A percentile compares a stretch with the other conserved stretches of the same genome.
These are phyloP conservation scores for Hypomontagnella monticulosa DNA, from an alignment of 495 filamentous ascomycete genomes.

Conservation along the genomic window DNA sequence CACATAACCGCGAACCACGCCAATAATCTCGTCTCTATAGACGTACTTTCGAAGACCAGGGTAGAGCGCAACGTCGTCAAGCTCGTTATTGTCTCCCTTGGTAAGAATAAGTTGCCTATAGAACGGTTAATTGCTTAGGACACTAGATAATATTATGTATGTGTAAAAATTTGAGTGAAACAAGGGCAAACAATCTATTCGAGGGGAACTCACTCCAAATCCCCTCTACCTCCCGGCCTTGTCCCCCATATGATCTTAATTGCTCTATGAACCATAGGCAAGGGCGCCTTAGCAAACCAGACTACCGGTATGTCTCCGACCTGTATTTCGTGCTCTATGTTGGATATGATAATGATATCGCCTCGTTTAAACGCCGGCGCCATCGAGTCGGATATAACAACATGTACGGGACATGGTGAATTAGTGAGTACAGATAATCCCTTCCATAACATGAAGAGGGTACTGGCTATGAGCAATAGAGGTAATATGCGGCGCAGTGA, in stretches of 20 bases:
- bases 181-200: neutral
- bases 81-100: constrained; percentile 16
- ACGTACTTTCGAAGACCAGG: neutral
- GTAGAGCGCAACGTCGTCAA: constrained; percentile 11
- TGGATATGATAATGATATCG: constrained; percentile 48
- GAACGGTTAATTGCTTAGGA: too few relatives aligned
- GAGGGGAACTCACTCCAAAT: neutral
- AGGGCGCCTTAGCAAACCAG: constrained; percentile 44
- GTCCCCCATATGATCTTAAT: constrained; percentile 26
- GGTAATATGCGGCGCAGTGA: neutral
- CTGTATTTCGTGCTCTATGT: constrained; percentile 24
- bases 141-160: too few relatives aligned
- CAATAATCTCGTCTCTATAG: constrained; percentile 5
- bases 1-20: constrained; percentile 15
- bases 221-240: neutral
- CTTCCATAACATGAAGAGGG: constrained; percentile 39
- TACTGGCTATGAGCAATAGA: constrained; percentile 21
- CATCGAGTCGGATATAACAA: constrained; percentile 49
- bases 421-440: constrained; percentile 24
- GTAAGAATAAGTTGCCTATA: constrained; percentile 16
- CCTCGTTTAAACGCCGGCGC: constrained; percentile 51
- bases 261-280: constrained; percentile 53
- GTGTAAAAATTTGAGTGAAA: neutral
- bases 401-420: constrained; percentile 35
- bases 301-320: constrained; percentile 47